These are phyloP conservation scores for Prunus mongolica DNA, from an alignment of 306 rosid genomes.

Conservation along the genomic window DNA sequence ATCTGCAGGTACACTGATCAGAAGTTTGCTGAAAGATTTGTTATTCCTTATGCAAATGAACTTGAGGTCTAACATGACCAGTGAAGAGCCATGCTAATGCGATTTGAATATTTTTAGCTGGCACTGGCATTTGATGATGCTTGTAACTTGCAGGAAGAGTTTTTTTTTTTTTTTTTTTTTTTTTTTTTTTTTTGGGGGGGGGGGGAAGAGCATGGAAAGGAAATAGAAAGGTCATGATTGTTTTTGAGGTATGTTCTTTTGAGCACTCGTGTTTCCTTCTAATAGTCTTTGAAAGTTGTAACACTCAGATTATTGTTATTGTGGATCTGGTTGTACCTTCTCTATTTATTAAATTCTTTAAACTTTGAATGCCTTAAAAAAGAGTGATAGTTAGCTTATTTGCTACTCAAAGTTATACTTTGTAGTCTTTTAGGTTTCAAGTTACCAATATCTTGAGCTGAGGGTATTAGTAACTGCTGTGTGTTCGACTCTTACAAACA, in stretches of 20 bases:
- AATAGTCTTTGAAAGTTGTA: background rate
- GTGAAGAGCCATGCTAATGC: background rate
- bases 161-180: background rate
- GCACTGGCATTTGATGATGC: background rate
- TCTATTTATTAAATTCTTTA: background rate
- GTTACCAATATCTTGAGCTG: background rate
- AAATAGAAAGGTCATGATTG: background rate
- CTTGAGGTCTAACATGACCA: background rate
- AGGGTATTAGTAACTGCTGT: background rate
- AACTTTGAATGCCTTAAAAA: background rate
- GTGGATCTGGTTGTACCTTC: background rate
- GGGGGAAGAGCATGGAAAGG: background rate
- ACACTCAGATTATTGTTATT: background rate
- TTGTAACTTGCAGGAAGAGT: background rate
- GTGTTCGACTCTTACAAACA: background rate
- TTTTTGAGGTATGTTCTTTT: background rate
- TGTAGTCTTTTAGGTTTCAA: background rate
- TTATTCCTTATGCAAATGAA: constrained; percentile 26
- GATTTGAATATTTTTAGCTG: background rate
- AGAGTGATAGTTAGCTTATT: background rate
- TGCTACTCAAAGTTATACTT: background rate
- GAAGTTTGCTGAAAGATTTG: constrained; percentile 12
- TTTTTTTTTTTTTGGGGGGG: too few species aligned
- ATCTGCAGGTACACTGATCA: constrained; percentile 7
- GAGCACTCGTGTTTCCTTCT: background rate